These are phyloP conservation scores for Arthrobotrys conoides DNA, from an alignment of 2,329 filamentous ascomycete species.

Conservation along the genomic window DNA sequence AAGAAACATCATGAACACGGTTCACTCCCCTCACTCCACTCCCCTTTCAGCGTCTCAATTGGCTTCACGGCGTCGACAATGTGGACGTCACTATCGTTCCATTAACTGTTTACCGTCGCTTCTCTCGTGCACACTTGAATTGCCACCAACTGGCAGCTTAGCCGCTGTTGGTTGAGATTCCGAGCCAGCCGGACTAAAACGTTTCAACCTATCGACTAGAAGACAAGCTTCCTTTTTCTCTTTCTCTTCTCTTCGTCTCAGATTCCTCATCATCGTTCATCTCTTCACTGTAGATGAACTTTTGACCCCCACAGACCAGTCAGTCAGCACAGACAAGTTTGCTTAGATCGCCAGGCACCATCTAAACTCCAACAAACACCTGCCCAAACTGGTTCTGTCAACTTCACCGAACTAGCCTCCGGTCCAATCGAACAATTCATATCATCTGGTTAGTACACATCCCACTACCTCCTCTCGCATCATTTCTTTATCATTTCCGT, in stretches of 20 bases:
- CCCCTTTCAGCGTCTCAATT: conserved; percentile 26
- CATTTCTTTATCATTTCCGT: background rate
- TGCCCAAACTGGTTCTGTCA: conserved; percentile 32
- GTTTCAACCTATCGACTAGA: conserved; percentile 19
- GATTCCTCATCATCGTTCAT: conserved; percentile 27
- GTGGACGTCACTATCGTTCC: conserved; percentile 27
- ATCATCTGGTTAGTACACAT: conserved; percentile 29
- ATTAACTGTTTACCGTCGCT: conserved; percentile 21
- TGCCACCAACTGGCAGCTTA: conserved; percentile 47
- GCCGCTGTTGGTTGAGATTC: conserved; percentile 48
- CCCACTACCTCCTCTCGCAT: background rate
- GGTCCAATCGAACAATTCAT: conserved; percentile 2
- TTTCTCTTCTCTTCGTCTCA: conserved; percentile 23
- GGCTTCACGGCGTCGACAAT: conserved; percentile 39
- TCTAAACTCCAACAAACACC: conserved; percentile 27
- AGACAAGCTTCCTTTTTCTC: conserved; percentile 3
- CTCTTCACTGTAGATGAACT: conserved; percentile 46
- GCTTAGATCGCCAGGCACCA: conserved; percentile 17
- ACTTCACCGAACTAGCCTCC: conserved; percentile 34
- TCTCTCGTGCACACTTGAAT: conserved; percentile 24
- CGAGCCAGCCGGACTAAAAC: conserved; percentile 20
- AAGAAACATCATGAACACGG: conserved; percentile 58
- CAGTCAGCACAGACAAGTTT: conserved; percentile 16
- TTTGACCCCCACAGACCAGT: conserved; percentile 13
- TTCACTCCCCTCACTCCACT: conserved; percentile 39